Evolutionary conservation across 1,139 yeast genomes (phyloP).

Genomic region (Lipomyces yarrowii): DNA sequence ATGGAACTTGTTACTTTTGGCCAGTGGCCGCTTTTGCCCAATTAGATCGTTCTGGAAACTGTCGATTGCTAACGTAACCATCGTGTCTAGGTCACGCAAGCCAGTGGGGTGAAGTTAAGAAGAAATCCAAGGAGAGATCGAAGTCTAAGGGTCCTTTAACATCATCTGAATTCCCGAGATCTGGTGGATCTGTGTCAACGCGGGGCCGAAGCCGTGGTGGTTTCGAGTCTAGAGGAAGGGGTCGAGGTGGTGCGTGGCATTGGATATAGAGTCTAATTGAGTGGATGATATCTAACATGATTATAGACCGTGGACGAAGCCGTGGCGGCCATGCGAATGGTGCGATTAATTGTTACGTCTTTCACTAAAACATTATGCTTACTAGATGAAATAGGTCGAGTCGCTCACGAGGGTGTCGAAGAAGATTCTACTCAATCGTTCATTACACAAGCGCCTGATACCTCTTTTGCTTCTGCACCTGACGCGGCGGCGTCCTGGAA

Average conservation of each 20-base stretch:
- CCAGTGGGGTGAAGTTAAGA: constrained; percentile 66
- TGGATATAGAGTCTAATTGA: not conserved
- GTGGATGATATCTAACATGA: not conserved
- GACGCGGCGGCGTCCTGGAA: not conserved
- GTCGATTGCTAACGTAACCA: not conserved
- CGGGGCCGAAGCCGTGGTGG: constrained; percentile 31
- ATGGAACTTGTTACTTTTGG: not conserved
- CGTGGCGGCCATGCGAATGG: constrained; percentile 28
- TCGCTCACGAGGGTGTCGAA: constrained; percentile 1
- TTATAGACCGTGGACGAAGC: constrained; percentile 30
- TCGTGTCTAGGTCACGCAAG: constrained; percentile 45
- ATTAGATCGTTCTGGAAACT: not conserved
- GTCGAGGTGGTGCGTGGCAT: constrained; percentile 22
- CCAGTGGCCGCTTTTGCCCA: not conserved
- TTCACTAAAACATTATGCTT: not conserved
- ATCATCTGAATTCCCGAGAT: constrained; percentile 12
- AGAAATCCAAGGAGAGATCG: constrained; percentile 51
- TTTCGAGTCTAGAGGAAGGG: constrained; percentile 31
- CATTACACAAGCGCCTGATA: not conserved
- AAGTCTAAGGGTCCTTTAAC: constrained; percentile 35
- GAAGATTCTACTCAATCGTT: constrained; percentile 3
- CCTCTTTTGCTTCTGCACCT: not conserved
- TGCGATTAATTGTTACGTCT: not conserved
- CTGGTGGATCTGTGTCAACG: constrained; percentile 14
- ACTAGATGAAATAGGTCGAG: constrained; percentile 1